Evolutionary conservation across 1,139 yeast genomes (phyloP).

Genomic region (Blastobotrys aristatus): DNA sequence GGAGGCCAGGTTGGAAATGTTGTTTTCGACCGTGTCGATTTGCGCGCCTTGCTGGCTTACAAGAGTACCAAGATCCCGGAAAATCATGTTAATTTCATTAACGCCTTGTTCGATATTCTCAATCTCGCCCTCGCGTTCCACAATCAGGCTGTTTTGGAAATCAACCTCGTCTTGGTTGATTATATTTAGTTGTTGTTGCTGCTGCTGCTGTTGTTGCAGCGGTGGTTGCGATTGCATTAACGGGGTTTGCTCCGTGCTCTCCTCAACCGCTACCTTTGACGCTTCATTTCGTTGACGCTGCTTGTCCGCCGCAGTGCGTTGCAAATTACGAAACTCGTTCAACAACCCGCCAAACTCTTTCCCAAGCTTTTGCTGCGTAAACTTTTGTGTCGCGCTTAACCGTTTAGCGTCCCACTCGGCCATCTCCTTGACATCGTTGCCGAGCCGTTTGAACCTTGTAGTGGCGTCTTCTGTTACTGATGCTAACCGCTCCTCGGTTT

Average conservation of each 20-base stretch:
- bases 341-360: conserved; percentile 42
- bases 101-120: conserved; percentile 71
- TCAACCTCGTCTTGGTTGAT: conserved; percentile 64
- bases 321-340: conserved; percentile 37
- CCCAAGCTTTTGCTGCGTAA: conserved; percentile 40
- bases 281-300: conserved; percentile 20
- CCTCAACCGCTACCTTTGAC: conserved; percentile 22
- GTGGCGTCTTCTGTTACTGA: conserved; percentile 23
- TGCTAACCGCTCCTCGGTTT: conserved; percentile 19
- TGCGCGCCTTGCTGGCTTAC: conserved; percentile 83
- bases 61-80: conserved; percentile 70
- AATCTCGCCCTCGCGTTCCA: conserved; percentile 71
- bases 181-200: conserved; percentile 37
- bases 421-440: conserved; percentile 21
- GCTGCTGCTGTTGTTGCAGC: conserved; percentile 36
- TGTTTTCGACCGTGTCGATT: conserved; percentile 77
- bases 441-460: conserved; percentile 20
- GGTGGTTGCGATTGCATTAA: conserved; percentile 35
- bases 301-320: conserved; percentile 29
- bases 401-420: conserved; percentile 21
- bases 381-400: conserved; percentile 26
- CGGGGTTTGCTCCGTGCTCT: conserved; percentile 30
- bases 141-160: conserved; percentile 61
- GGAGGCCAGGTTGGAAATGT: conserved; percentile 57
- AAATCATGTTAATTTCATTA: conserved; percentile 76